phyloP scores from a whole-genome alignment of 345 rosid species.

The Ricinus communis region DNA sequence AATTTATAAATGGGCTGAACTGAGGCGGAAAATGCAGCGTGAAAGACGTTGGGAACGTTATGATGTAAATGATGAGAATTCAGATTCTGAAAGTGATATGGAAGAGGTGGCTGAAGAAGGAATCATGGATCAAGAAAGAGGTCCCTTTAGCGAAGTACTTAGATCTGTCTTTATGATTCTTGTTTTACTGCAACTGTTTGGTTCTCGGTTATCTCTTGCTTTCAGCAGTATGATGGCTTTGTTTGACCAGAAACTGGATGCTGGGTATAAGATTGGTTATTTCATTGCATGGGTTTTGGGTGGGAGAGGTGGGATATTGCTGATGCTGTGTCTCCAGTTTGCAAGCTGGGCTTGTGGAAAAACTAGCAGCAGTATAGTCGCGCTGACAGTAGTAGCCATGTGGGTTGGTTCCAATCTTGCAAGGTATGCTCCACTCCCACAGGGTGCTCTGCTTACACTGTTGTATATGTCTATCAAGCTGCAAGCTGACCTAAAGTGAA shows the following conservation, averaged over 20 bases:
- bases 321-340: conserved; percentile 63
- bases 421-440: conserved; percentile 77
- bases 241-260: conserved; percentile 67
- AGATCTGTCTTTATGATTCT: conserved; percentile 56
- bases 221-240: conserved; percentile 62
- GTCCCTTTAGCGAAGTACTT: conserved; percentile 57
- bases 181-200: conserved; percentile 55
- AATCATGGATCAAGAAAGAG: conserved; percentile 43
- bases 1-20: conserved; percentile 58
- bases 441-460: conserved; percentile 76
- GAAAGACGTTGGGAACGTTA: conserved; percentile 44
- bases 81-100: conserved; percentile 29
- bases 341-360: conserved; percentile 91
- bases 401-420: conserved; percentile 82
- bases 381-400: conserved; percentile 60
- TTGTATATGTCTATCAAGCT: conserved; percentile 89
- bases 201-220: conserved; percentile 58
- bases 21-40: conserved; percentile 46
- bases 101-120: conserved; percentile 41
- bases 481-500: conserved; percentile 56
- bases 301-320: conserved; percentile 70
- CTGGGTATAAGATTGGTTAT: conserved; percentile 81
- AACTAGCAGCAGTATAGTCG: conserved; percentile 78
- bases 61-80: conserved; percentile 26
- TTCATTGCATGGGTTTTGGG: conserved; percentile 73